Evolutionary conservation across 176 grass and related monocot species (phyloP).

Genomic region (Aegilops sharonensis): DNA sequence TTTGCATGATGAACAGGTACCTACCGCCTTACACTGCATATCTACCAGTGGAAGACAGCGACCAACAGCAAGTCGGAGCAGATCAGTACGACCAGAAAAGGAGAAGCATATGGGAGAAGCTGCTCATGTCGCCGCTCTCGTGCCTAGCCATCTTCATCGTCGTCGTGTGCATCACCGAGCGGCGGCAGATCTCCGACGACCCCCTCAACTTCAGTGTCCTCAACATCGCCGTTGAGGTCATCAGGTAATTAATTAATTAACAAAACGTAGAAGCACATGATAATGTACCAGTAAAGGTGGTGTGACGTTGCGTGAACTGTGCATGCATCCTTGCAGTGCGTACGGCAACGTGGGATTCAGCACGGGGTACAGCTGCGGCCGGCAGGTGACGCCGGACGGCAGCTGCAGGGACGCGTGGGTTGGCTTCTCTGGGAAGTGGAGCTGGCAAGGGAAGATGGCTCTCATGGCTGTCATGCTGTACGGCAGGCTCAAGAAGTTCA

Average conservation of each 20-base stretch:
- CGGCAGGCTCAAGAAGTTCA: conserved; percentile 85
- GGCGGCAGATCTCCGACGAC: conserved; percentile 45
- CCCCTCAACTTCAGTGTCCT: conserved; percentile 62
- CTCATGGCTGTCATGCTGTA: conserved; percentile 81
- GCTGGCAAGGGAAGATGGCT: conserved; percentile 58
- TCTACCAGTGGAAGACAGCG: conserved; percentile 8
- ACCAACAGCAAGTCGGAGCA: neutral
- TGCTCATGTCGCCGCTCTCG: conserved; percentile 56
- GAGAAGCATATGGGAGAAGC: conserved; percentile 26
- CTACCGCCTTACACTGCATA: conserved; percentile 66
- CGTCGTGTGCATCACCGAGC: conserved; percentile 70
- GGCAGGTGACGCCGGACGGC: conserved; percentile 39
- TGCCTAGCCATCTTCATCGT: conserved; percentile 51
- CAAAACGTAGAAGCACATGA: too few species aligned
- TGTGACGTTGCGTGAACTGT: too few species aligned
- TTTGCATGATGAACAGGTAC: conserved; percentile 58
- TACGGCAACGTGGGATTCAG: conserved; percentile 83
- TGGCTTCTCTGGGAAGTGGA: conserved; percentile 68
- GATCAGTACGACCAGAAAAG: neutral
- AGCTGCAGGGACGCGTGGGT: conserved; percentile 52
- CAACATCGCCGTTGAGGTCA: conserved; percentile 63
- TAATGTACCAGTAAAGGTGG: too few species aligned
- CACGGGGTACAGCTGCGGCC: conserved; percentile 78
- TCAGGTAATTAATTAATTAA: conserved; percentile 28
- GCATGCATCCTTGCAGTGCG: conserved; percentile 40